These are phyloP conservation scores for Didymella sp. DNA, from an alignment of 2,329 filamentous ascomycete species.

Conservation along the genomic window DNA sequence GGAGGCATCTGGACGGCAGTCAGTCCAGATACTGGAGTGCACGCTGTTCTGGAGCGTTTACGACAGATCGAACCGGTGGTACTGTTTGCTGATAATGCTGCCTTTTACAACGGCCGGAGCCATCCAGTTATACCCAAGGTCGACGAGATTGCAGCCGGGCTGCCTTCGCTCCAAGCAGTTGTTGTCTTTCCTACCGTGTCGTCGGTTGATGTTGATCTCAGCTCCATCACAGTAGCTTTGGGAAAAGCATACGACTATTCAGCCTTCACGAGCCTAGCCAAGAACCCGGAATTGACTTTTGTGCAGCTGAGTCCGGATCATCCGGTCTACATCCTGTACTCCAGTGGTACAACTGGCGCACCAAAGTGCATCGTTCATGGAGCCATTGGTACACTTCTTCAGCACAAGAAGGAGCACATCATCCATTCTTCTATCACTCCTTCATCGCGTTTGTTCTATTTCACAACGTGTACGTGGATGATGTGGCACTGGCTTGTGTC, in stretches of 20 bases:
- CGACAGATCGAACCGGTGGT: conserved; percentile 83
- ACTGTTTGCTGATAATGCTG: conserved; percentile 86
- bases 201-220: conserved; percentile 50
- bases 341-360: conserved; percentile 82
- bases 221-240: conserved; percentile 49
- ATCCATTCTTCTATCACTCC: conserved; percentile 82
- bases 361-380: conserved; percentile 97
- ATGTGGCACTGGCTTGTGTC: conserved; percentile 99
- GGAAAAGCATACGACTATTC: conserved; percentile 48
- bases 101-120: conserved; percentile 88
- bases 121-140: conserved; percentile 84
- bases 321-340: conserved; percentile 93
- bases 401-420: conserved; percentile 96
- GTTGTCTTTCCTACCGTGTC: conserved; percentile 74
- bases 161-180: conserved; percentile 72
- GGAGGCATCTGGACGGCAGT: conserved; percentile 94
- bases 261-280: conserved; percentile 52
- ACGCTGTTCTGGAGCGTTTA: conserved; percentile 86
- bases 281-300: conserved; percentile 59
- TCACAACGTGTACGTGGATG: conserved; percentile 97
- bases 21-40: conserved; percentile 89
- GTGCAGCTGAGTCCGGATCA: conserved; percentile 82
- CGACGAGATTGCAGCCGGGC: conserved; percentile 71
- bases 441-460: conserved; percentile 83
- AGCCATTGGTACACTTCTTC: conserved; percentile 84